These are phyloP conservation scores for Herpetomonas muscarum DNA, from an alignment of 208 protist species.

Conservation along the genomic window DNA sequence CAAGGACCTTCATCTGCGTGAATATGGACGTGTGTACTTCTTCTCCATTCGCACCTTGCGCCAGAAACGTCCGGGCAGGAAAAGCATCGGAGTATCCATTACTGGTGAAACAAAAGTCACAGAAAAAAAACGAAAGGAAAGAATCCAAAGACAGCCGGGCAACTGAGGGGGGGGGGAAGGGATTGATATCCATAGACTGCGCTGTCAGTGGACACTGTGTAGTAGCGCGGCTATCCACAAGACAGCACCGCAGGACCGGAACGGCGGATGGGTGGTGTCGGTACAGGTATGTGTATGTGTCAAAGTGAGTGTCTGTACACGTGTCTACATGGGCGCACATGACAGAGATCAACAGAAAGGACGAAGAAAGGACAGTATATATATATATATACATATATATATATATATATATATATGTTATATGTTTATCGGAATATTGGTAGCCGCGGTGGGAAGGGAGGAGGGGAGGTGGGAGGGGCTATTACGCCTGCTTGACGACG, in stretches of 20 bases:
- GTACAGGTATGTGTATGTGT: conserved; percentile 3
- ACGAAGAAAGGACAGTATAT: conserved; percentile 5
- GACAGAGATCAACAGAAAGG: background rate
- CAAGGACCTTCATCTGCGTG: background rate
- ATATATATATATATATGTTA: background rate
- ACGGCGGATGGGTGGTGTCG: background rate
- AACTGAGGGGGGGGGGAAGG: background rate
- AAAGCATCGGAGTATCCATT: too few relatives aligned
- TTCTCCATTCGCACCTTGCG: too few relatives aligned
- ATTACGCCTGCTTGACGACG: background rate
- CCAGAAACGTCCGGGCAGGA: too few relatives aligned
- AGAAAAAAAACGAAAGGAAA: background rate
- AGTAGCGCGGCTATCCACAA: too few relatives aligned
- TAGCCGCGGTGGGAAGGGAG: background rate
- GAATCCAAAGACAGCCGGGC: background rate
- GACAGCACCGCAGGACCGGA: too few relatives aligned
- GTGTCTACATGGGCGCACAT: background rate
- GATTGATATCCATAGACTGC: too few relatives aligned
- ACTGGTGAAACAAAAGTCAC: background rate
- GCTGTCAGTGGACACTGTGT: too few relatives aligned
- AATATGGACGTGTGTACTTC: background rate
- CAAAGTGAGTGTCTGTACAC: background rate
- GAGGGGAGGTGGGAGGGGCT: background rate
- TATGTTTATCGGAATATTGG: background rate
- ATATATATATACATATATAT: background rate